Conservation (phyloP, 2,329 filamentous ascomycete genomes). For the Xylaria sp. region DNA sequence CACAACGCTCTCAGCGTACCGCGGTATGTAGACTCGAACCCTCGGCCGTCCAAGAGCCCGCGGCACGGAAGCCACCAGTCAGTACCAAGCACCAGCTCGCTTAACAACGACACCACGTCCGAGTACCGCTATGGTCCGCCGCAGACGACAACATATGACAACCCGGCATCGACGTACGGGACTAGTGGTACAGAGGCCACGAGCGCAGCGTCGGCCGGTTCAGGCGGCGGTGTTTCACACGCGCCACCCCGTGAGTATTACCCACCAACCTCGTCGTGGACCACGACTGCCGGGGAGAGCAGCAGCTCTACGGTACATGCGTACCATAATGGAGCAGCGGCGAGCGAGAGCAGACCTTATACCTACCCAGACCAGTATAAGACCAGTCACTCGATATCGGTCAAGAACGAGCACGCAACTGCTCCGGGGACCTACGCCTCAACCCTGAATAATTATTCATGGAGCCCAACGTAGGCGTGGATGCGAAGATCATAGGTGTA, state of each 20-base stretch:
- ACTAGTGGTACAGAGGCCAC: slow-evolving; percentile 32
- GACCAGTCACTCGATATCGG: slow-evolving; percentile 50
- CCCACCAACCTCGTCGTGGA: slow-evolving; percentile 63
- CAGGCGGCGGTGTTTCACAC: slow-evolving; percentile 34
- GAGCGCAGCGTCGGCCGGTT: slow-evolving; percentile 25
- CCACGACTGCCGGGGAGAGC: slow-evolving; percentile 61
- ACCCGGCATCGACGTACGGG: slow-evolving; percentile 39
- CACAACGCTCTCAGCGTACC: slow-evolving; percentile 64
- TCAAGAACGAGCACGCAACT: slow-evolving; percentile 51
- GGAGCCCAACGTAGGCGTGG: slow-evolving; percentile 62
- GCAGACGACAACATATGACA: slow-evolving; percentile 38
- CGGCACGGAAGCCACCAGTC: slow-evolving; percentile 66
- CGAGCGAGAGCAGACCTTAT: slow-evolving; percentile 61
- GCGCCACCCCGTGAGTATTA: slow-evolving; percentile 64
- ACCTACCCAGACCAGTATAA: slow-evolving; percentile 63
- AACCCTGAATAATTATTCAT: slow-evolving; percentile 66
- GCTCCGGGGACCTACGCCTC: slow-evolving; percentile 60
- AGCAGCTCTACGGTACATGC: slow-evolving; percentile 55
- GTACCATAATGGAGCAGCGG: slow-evolving; percentile 53
- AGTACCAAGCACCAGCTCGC: slow-evolving; percentile 61
- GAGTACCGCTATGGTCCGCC: slow-evolving; percentile 68
- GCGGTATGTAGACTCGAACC: slow-evolving; percentile 66
- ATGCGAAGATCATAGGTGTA: not conserved
- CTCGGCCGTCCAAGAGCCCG: slow-evolving; percentile 67
- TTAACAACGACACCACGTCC: slow-evolving; percentile 60